Evolutionary conservation across 139 green algal species (phyloP).

Genomic region (Chlorella sp.): DNA sequence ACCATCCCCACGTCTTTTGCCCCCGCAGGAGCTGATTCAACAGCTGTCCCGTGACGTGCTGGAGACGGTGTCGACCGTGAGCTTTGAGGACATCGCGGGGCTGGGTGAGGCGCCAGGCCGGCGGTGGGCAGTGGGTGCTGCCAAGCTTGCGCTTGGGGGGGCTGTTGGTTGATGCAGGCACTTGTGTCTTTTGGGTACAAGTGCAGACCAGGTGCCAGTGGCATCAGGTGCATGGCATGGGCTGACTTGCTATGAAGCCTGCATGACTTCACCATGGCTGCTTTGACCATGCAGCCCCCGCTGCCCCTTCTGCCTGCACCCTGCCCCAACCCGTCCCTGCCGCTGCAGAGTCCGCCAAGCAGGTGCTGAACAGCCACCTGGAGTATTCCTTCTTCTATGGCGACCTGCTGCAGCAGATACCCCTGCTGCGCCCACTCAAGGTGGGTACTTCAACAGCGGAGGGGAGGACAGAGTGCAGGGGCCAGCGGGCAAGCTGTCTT

Average conservation of each 20-base stretch:
- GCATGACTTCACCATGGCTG: neutral
- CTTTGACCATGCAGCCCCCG: neutral
- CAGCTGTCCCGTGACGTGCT: slow-evolving; percentile 86
- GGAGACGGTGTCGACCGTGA: slow-evolving; percentile 73
- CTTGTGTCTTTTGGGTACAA: too few species aligned
- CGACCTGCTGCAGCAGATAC: slow-evolving; percentile 80
- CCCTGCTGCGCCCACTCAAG: slow-evolving; percentile 90
- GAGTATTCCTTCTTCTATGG: slow-evolving; percentile 89
- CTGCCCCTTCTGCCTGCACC: neutral
- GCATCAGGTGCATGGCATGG: too few species aligned
- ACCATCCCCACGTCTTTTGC: too few species aligned
- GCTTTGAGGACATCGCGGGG: slow-evolving; percentile 81
- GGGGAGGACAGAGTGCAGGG: neutral
- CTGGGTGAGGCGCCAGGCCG: neutral
- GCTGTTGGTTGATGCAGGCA: too few species aligned
- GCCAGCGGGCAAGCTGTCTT: neutral
- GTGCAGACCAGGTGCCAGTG: too few species aligned
- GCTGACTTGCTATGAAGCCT: too few species aligned
- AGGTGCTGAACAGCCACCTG: slow-evolving; percentile 91
- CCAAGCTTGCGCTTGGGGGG: neutral
- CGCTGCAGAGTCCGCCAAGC: slow-evolving; percentile 50
- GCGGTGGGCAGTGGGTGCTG: neutral
- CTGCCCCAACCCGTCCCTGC: too few species aligned
- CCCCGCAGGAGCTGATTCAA: slow-evolving; percentile 72
- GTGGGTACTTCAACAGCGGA: slow-evolving; percentile 35